Evolutionary conservation across 441 rosid genomes (phyloP).

Genomic region (Iberis amara): DNA sequence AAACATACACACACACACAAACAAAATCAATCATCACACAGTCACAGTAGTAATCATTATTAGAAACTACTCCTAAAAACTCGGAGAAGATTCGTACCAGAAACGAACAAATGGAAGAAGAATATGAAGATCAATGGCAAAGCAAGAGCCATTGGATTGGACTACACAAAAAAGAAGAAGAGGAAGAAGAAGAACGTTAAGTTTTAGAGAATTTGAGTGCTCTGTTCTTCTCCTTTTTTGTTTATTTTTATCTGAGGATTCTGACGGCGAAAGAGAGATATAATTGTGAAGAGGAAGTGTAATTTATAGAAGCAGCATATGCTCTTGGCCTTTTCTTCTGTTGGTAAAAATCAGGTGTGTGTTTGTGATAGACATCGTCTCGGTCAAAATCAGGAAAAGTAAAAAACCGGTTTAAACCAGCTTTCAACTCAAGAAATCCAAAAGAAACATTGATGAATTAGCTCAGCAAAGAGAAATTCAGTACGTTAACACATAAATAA

Average conservation of each 20-base stretch:
- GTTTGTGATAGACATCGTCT: conserved; percentile 16
- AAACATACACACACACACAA: not conserved
- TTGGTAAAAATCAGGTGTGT: conserved; percentile 20
- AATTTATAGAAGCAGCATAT: conserved; percentile 26
- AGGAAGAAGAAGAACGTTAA: conserved; percentile 16
- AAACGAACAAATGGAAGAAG: conserved; percentile 30
- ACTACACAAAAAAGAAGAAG: not conserved
- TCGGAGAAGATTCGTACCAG: conserved; percentile 32
- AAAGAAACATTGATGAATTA: no score
- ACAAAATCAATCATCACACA: not conserved
- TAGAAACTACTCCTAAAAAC: not conserved
- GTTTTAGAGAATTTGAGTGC: not conserved
- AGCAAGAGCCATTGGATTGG: conserved; percentile 36
- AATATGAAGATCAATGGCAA: conserved; percentile 26
- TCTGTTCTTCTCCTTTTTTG: conserved; percentile 30
- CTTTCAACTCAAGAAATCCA: no score
- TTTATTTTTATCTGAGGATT: not conserved
- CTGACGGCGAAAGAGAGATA: conserved; percentile 10
- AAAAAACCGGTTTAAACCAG: no score
- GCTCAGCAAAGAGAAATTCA: no score
- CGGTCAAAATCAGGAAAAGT: not conserved
- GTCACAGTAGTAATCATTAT: not conserved
- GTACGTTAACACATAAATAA: no score
- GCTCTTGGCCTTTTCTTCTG: not conserved
- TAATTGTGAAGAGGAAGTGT: conserved; percentile 17